phyloP scores from a whole-genome alignment of 2,329 filamentous ascomycete genomes.

The Truncatella angustata region DNA sequence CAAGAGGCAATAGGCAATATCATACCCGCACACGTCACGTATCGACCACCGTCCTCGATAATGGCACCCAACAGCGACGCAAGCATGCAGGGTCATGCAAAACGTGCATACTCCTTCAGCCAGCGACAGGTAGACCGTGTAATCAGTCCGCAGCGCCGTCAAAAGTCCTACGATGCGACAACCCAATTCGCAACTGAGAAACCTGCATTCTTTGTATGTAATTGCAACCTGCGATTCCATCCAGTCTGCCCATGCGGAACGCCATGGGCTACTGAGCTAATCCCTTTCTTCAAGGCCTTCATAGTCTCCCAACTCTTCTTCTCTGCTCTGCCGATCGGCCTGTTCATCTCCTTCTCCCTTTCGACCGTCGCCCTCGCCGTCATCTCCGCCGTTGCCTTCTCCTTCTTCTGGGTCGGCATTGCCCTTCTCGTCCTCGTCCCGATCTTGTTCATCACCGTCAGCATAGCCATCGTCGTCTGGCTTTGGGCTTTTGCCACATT shows the following conservation, averaged over 20 bases:
- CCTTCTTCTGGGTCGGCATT: constrained; percentile 65
- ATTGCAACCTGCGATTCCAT: constrained; percentile 7
- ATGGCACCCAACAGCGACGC: constrained; percentile 20
- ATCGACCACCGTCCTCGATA: background rate
- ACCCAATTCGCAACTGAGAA: constrained; percentile 58
- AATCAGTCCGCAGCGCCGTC: constrained; percentile 60
- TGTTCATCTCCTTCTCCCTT: constrained; percentile 67
- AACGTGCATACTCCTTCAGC: constrained; percentile 36
- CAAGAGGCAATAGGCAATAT: too few species aligned
- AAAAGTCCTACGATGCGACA: constrained; percentile 51
- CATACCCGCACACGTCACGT: too few species aligned
- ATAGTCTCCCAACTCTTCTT: constrained; percentile 63
- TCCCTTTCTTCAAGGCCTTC: constrained; percentile 54
- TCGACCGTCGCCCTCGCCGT: constrained; percentile 63
- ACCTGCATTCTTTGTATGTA: constrained; percentile 67
- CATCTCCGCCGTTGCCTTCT: constrained; percentile 61
- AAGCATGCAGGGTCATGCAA: constrained; percentile 30
- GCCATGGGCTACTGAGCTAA: background rate
- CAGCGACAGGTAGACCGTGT: constrained; percentile 46
- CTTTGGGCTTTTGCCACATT: constrained; percentile 64
- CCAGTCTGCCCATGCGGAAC: background rate
- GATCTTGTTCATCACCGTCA: constrained; percentile 63
- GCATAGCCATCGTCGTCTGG: constrained; percentile 64
- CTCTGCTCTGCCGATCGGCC: constrained; percentile 62
- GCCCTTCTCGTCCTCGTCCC: constrained; percentile 68